A percentile compares a stretch with the other conserved stretches of the same genome.
These are phyloP conservation scores for Aureobasidium sp. DNA, from an alignment of 2,329 filamentous ascomycete genomes.

Conservation along the genomic window DNA sequence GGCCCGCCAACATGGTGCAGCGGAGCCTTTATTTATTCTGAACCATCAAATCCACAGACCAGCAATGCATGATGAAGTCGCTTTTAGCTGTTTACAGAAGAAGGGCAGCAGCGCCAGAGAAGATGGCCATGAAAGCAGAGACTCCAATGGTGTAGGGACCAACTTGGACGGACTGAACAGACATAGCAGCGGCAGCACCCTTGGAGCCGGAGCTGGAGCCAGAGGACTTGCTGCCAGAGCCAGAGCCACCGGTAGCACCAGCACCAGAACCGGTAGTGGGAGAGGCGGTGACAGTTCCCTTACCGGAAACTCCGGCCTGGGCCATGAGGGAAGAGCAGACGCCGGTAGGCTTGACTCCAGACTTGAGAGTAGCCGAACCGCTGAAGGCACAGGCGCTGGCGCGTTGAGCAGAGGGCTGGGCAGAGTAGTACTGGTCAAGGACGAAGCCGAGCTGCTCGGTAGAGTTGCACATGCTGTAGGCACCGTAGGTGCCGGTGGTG, in stretches of 20 bases:
- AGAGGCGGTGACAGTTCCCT: constrained; percentile 44
- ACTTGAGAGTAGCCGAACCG: constrained; percentile 53
- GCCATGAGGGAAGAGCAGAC: constrained; percentile 52
- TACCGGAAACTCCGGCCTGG: constrained; percentile 54
- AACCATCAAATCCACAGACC: constrained; percentile 6
- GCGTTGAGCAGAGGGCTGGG: constrained; percentile 38
- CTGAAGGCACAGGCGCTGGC: constrained; percentile 61
- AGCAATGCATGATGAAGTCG: constrained; percentile 1
- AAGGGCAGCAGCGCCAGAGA: constrained; percentile 47
- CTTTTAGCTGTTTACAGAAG: constrained; percentile 36
- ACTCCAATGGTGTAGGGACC: constrained; percentile 40
- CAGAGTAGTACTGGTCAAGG: constrained; percentile 63
- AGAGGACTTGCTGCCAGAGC: constrained; percentile 7
- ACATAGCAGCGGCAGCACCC: constrained; percentile 33
- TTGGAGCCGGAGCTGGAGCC: constrained; percentile 16
- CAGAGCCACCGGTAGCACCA: constrained; percentile 21
- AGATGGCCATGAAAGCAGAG: constrained; percentile 41
- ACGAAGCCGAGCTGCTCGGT: constrained; percentile 65
- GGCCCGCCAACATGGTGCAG: background rate
- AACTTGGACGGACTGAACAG: constrained; percentile 37
- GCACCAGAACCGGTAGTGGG: constrained; percentile 34
- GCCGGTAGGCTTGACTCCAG: constrained; percentile 36
- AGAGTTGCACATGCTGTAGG: constrained; percentile 67
- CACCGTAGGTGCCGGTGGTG: constrained; percentile 61
- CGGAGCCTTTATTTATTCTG: background rate